Evolutionary conservation across 2,329 filamentous ascomycete genomes (phyloP).

Genomic region (Colletotrichum shisoi): DNA sequence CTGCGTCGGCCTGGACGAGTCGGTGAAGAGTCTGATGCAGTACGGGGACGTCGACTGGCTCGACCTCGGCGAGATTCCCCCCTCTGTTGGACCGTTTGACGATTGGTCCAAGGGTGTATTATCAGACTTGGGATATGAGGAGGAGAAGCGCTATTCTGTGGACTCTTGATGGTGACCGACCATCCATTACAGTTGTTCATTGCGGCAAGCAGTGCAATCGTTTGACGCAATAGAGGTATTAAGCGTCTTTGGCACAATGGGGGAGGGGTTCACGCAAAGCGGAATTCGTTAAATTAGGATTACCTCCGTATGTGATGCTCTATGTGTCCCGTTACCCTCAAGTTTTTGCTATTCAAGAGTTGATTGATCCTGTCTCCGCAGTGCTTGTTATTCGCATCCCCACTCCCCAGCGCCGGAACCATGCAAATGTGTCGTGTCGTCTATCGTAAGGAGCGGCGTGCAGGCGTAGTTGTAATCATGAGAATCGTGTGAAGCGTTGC

Average conservation of each 20-base stretch:
- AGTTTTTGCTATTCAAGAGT: background rate
- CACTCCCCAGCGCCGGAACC: background rate
- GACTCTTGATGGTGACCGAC: too few relatives aligned
- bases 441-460: background rate
- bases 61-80: too few relatives aligned
- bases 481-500: background rate
- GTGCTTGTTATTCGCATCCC: background rate
- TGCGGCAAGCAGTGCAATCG: too few relatives aligned
- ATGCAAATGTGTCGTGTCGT: conserved; percentile 2
- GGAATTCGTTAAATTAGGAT: conserved; percentile 19
- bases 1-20: background rate
- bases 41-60: background rate
- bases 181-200: too few relatives aligned
- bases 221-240: too few relatives aligned
- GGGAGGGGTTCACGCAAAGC: background rate
- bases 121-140: too few relatives aligned
- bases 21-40: background rate
- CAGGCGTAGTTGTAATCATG: conserved; percentile 8
- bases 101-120: too few relatives aligned
- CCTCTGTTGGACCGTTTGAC: too few relatives aligned
- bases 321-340: background rate
- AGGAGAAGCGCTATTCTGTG: too few relatives aligned
- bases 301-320: background rate
- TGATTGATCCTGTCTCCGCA: too few relatives aligned
- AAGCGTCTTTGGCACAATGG: background rate